Percentiles rank a stretch among this genome's conserved stretches.
Evolutionary conservation across 139 green algal genomes (phyloP).

Genomic region (Volvox reticuliferus): DNA sequence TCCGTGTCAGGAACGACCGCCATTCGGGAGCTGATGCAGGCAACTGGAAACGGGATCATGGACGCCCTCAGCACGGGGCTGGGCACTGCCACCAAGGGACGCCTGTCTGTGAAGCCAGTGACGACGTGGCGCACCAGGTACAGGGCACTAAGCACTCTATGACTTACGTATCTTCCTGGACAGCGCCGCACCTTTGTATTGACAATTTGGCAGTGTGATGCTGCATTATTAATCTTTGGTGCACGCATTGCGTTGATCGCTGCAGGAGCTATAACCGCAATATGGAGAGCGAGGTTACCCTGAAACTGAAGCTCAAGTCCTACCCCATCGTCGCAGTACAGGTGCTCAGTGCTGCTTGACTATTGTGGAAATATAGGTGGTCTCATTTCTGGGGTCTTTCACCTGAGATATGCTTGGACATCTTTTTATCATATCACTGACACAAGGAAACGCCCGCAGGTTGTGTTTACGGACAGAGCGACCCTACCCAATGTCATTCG

Average conservation of each 20-base stretch:
- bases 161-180: no score
- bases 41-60: conserved; percentile 6
- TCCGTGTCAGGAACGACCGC: not conserved
- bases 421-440: no score
- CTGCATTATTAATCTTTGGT: no score
- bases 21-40: conserved; percentile 1
- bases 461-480: not conserved
- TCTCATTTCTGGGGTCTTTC: no score
- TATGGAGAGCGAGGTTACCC: conserved; percentile 52
- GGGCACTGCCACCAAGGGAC: not conserved
- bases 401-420: no score
- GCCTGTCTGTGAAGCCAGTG: not conserved
- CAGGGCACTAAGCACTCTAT: no score
- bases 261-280: conserved; percentile 35
- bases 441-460: no score
- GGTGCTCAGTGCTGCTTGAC: conserved; percentile 37
- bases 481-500: not conserved
- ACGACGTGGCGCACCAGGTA: conserved; percentile 35
- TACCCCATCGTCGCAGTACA: conserved; percentile 51
- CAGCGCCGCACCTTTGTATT: no score
- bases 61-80: not conserved
- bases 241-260: not conserved
- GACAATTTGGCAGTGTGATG: no score
- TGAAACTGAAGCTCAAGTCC: conserved; percentile 43
- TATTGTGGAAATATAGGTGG: no score